These are phyloP conservation scores for Syzygium jambos DNA, from an alignment of 345 rosid species.

Conservation along the genomic window DNA sequence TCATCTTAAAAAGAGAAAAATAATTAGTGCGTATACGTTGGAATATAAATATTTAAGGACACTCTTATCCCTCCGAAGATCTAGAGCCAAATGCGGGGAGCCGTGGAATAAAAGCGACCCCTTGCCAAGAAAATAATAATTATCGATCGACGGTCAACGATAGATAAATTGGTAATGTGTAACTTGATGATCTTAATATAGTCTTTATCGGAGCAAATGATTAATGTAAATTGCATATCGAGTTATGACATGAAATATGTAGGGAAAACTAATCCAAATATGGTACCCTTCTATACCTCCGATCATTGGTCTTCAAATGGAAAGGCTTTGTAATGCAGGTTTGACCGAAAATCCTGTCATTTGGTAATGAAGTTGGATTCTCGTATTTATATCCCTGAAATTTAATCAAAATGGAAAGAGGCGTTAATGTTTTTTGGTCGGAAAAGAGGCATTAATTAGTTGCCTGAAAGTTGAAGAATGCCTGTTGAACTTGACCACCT, in stretches of 20 bases:
- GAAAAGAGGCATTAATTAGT: not conserved
- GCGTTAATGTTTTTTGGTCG: not conserved
- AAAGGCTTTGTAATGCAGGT: not conserved
- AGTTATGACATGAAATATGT: not conserved
- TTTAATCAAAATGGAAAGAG: not conserved
- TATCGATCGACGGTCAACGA: not conserved
- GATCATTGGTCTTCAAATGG: not conserved
- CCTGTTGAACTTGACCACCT: not conserved
- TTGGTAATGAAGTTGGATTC: not conserved
- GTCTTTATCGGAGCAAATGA: not conserved
- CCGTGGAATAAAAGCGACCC: not conserved
- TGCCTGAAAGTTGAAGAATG: not conserved
- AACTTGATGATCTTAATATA: not conserved
- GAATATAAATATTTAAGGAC: not conserved
- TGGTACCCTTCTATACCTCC: not conserved
- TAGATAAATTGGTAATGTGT: not conserved
- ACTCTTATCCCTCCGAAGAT: not conserved
- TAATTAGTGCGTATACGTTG: not conserved
- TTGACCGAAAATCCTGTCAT: not conserved
- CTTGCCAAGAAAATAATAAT: not conserved
- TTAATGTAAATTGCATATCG: not conserved
- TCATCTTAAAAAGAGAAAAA: not conserved
- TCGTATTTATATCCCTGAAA: not conserved
- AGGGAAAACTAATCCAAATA: not conserved
- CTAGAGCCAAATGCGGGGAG: not conserved